phyloP scores from a whole-genome alignment of 306 rosid species.

The Sicyos baderoa region DNA sequence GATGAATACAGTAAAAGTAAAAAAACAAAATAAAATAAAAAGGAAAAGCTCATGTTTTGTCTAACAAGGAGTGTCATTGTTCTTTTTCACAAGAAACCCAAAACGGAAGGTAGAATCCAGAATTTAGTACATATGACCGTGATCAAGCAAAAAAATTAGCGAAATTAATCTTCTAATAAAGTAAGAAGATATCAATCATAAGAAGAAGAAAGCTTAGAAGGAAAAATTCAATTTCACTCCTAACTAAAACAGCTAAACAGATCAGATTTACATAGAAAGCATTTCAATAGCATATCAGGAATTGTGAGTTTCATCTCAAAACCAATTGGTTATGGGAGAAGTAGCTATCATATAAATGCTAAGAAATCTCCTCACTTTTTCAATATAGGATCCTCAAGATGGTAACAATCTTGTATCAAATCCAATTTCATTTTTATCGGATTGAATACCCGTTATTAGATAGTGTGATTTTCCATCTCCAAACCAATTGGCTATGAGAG shows the following conservation, averaged over 20 bases:
- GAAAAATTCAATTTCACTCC: constrained; percentile 1
- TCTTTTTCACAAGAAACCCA: not conserved
- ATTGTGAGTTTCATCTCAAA: not conserved
- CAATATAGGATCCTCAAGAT: too few relatives aligned
- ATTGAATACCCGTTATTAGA: too few relatives aligned
- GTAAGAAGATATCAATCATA: not conserved
- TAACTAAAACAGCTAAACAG: not conserved
- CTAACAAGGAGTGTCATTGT: not conserved
- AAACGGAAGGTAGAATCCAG: not conserved
- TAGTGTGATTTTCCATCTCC: too few relatives aligned
- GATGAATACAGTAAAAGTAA: not conserved
- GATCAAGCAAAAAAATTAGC: not conserved
- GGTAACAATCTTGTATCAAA: too few relatives aligned
- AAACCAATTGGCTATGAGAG: too few relatives aligned
- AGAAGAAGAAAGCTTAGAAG: not conserved
- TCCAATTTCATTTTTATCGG: too few relatives aligned
- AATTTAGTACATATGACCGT: not conserved
- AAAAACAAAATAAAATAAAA: not conserved
- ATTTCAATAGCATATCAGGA: not conserved
- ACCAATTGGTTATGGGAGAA: too few relatives aligned
- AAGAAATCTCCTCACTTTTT: too few relatives aligned
- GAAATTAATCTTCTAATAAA: not conserved
- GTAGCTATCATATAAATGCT: too few relatives aligned
- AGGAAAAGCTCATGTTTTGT: not conserved
- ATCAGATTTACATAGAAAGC: not conserved